Evolutionary conservation across 176 grass and related monocot species (phyloP).

Genomic region (Eragrostis nindensis): DNA sequence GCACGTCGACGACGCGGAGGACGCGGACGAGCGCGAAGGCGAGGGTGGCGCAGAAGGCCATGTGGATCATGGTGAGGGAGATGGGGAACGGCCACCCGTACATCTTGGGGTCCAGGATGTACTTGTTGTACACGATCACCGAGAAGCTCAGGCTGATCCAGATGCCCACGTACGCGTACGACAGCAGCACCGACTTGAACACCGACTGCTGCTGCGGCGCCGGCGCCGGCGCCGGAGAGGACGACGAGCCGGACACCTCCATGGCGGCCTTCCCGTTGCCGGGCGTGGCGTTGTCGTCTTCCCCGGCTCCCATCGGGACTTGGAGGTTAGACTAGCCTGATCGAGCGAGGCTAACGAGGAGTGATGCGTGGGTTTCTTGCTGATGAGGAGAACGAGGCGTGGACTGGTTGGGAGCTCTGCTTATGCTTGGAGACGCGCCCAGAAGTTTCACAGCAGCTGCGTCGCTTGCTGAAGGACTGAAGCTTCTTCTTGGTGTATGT

Average conservation of each 20-base stretch:
- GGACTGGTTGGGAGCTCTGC: neutral
- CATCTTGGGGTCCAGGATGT: constrained; percentile 89
- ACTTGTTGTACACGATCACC: constrained; percentile 95
- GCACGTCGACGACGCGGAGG: constrained; percentile 60
- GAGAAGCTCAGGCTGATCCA: constrained; percentile 90
- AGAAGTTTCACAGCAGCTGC: too few species aligned
- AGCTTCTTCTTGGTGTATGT: neutral
- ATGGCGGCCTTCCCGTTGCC: constrained; percentile 10
- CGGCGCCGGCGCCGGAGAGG: neutral
- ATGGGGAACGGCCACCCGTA: constrained; percentile 91
- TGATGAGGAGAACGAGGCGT: neutral
- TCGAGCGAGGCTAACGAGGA: too few species aligned
- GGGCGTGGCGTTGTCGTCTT: neutral
- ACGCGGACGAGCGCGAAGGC: constrained; percentile 61
- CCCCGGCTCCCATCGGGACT: constrained; percentile 31
- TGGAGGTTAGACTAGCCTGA: neutral
- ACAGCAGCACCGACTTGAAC: constrained; percentile 65
- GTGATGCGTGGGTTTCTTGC: too few species aligned
- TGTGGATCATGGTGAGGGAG: constrained; percentile 88
- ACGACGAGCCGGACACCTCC: constrained; percentile 27
- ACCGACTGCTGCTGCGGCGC: constrained; percentile 20
- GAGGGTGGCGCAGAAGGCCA: constrained; percentile 78
- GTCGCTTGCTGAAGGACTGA: too few species aligned
- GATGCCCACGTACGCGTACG: constrained; percentile 72
- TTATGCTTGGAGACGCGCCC: neutral